These are phyloP conservation scores for Canavalia ensiformis DNA, from an alignment of 306 rosid species.

Conservation along the genomic window DNA sequence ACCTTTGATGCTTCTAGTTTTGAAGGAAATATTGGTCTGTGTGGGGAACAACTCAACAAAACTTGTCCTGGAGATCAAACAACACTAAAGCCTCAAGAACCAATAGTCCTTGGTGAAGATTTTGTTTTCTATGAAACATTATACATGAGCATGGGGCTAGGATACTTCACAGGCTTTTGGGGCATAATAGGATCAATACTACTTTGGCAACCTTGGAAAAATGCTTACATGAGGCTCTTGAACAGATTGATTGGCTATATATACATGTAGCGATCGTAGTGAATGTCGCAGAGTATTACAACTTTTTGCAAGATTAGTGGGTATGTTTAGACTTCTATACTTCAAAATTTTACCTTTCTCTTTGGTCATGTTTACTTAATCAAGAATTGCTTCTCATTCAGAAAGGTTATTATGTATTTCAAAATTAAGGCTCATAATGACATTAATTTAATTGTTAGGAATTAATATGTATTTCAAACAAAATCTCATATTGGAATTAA, in stretches of 20 bases:
- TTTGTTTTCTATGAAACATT: conserved; percentile 9
- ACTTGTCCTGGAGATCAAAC: background rate
- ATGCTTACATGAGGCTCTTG: background rate
- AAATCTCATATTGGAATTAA: too few relatives aligned
- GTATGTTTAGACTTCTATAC: background rate
- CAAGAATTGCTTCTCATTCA: too few relatives aligned
- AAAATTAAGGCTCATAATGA: too few relatives aligned
- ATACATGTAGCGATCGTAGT: background rate
- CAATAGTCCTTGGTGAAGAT: background rate
- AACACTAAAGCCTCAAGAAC: background rate
- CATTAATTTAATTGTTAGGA: too few relatives aligned
- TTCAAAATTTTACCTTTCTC: too few relatives aligned
- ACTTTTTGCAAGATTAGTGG: background rate
- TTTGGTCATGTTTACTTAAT: too few relatives aligned
- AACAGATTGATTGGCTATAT: background rate
- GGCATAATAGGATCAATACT: background rate
- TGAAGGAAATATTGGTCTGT: conserved; percentile 31
- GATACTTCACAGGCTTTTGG: conserved; percentile 32
- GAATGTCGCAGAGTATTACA: background rate
- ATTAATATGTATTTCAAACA: too few relatives aligned
- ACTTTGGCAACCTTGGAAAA: conserved; percentile 14
- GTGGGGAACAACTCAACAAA: conserved; percentile 29
- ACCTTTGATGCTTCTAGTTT: background rate
- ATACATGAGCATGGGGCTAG: conserved; percentile 27
- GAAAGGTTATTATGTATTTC: too few relatives aligned